These are phyloP conservation scores for Gossypium rotundifolium DNA, from an alignment of 345 rosid genomes.

Conservation along the genomic window DNA sequence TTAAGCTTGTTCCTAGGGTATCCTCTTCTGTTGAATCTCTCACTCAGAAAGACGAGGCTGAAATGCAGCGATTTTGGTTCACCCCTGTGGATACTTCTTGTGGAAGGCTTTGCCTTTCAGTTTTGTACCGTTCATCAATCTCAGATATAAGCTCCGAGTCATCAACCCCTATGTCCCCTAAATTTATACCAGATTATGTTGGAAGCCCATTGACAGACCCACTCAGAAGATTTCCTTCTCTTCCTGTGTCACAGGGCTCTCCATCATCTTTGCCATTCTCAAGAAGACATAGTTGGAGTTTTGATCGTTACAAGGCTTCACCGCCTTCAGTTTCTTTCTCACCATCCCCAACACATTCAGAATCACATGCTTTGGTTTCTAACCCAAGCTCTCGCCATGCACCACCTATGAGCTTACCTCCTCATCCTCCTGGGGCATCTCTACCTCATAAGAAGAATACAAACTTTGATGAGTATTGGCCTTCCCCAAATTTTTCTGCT, in stretches of 20 bases:
- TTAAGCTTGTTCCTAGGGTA: conserved; percentile 67
- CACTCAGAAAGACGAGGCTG: conserved; percentile 71
- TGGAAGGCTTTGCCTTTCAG: conserved; percentile 86
- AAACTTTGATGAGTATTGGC: conserved; percentile 49
- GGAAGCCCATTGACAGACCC: conserved; percentile 95
- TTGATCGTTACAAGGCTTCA: conserved; percentile 55
- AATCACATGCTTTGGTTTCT: conserved; percentile 47
- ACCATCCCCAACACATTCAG: conserved; percentile 83
- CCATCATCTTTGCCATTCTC: conserved; percentile 74
- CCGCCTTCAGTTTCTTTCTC: conserved; percentile 64
- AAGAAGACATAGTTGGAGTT: conserved; percentile 87
- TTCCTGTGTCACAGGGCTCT: conserved; percentile 62
- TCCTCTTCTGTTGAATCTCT: conserved; percentile 76
- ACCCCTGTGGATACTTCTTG: conserved; percentile 74
- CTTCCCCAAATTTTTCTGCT: conserved; percentile 57
- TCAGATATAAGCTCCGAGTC: conserved; percentile 62
- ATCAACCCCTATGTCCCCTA: conserved; percentile 79
- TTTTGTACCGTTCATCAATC: conserved; percentile 50
- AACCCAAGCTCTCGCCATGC: conserved; percentile 41
- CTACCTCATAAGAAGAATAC: conserved; percentile 37
- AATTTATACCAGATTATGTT: conserved; percentile 85
- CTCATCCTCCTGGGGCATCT: conserved; percentile 55
- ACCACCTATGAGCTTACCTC: conserved; percentile 38
- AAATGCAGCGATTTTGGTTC: conserved; percentile 76
- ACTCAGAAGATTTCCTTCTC: conserved; percentile 64